A percentile compares a stretch with the other conserved stretches of the same genome.
Evolutionary conservation across 345 rosid genomes (phyloP).

Genomic region (Lumnitzera littorea): DNA sequence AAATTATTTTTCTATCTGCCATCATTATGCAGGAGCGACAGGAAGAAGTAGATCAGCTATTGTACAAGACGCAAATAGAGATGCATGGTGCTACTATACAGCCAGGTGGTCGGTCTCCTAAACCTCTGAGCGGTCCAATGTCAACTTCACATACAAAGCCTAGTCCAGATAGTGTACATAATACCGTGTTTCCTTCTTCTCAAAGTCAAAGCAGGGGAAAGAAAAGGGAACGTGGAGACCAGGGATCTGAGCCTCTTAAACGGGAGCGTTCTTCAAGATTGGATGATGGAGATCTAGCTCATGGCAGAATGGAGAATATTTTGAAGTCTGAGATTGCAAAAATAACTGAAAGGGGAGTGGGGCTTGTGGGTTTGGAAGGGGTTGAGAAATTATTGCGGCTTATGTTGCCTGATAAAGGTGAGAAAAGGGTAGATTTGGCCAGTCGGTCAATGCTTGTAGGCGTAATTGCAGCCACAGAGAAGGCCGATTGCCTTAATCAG

Average conservation of each 20-base stretch:
- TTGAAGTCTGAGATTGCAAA: conserved; percentile 64
- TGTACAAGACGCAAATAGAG: conserved; percentile 52
- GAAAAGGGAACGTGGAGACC: conserved; percentile 86
- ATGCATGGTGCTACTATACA: conserved; percentile 68
- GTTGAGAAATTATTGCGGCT: conserved; percentile 78
- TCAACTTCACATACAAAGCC: conserved; percentile 58
- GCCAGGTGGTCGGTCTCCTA: conserved; percentile 80
- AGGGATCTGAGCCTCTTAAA: conserved; percentile 56
- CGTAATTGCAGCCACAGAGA: conserved; percentile 79
- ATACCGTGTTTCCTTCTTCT: conserved; percentile 43
- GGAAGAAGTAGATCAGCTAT: conserved; percentile 69
- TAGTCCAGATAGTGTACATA: conserved; percentile 63
- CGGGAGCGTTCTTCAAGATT: conserved; percentile 50
- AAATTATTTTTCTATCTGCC: too few relatives aligned
- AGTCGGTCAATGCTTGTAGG: conserved; percentile 64
- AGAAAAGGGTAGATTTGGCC: conserved; percentile 59
- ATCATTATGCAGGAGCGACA: conserved; percentile 42
- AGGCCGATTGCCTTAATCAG: conserved; percentile 61
- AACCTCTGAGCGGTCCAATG: conserved; percentile 56
- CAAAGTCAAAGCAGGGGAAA: conserved; percentile 59
- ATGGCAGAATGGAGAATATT: conserved; percentile 37
- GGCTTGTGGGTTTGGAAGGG: conserved; percentile 66
- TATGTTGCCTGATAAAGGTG: conserved; percentile 59
- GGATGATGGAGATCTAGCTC: conserved; percentile 60
- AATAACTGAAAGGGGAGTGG: conserved; percentile 61